Conservation (phyloP, 345 rosid species). For the Kernera saxatilis region DNA sequence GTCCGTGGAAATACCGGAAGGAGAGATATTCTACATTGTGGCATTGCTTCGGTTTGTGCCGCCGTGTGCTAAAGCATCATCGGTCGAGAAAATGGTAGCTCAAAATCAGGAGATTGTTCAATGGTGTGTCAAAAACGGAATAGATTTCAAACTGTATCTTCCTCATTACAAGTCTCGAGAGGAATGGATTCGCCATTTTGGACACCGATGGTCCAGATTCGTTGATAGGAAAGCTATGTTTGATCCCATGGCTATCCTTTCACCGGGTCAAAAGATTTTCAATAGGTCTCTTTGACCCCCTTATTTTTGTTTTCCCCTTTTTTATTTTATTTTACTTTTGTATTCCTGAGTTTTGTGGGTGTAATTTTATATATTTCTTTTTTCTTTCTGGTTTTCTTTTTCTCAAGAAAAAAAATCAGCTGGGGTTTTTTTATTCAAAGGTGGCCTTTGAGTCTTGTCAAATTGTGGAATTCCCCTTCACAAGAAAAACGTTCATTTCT, state of each 20-base stretch:
- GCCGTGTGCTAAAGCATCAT: slow-evolving; percentile 31
- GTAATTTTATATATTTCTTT: not conserved
- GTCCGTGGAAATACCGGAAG: slow-evolving; percentile 61
- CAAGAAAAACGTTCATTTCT: not conserved
- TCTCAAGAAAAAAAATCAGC: not conserved
- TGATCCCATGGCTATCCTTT: slow-evolving; percentile 82
- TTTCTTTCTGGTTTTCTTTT: not conserved
- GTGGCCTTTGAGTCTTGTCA: slow-evolving; percentile 3
- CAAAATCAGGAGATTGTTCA: slow-evolving; percentile 64
- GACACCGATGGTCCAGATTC: slow-evolving; percentile 66
- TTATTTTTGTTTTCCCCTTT: not conserved
- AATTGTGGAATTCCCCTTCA: not conserved
- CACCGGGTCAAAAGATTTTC: slow-evolving; percentile 92
- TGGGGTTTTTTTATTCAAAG: not conserved
- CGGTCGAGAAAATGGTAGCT: slow-evolving; percentile 46
- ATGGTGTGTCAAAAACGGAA: slow-evolving; percentile 39
- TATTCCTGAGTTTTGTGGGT: slow-evolving; percentile 16
- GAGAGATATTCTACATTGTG: slow-evolving; percentile 81
- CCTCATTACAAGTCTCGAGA: slow-evolving; percentile 74
- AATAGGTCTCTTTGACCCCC: slow-evolving; percentile 32
- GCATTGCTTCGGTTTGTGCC: slow-evolving; percentile 69
- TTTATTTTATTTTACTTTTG: not conserved
- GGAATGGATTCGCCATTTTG: slow-evolving; percentile 85
- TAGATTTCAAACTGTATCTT: slow-evolving; percentile 82
- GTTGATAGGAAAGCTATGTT: slow-evolving; percentile 55